Conservation (phyloP, 140 eudicot genomes). For the Bidens hawaiensis region DNA sequence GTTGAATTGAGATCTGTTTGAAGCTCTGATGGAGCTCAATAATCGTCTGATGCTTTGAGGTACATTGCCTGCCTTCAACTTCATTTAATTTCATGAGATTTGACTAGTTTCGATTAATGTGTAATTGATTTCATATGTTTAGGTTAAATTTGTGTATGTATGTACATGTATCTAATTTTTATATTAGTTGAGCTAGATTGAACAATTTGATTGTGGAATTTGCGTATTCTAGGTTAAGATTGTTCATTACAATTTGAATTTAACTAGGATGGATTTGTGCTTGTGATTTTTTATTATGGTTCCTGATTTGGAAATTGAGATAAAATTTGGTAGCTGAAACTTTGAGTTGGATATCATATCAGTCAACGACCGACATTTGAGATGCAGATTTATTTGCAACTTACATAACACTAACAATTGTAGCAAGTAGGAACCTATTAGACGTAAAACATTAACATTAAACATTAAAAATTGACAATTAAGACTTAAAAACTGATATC, state of each 20-base stretch:
- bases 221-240: constrained; percentile 16
- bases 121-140: constrained; percentile 10
- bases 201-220: constrained; percentile 5
- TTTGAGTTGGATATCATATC: no score
- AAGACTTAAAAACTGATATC: no score
- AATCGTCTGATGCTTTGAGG: constrained; percentile 21
- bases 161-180: neutral
- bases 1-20: constrained; percentile 28
- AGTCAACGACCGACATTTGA: no score
- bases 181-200: neutral
- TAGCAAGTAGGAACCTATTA: no score
- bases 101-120: neutral
- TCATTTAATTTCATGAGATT: neutral
- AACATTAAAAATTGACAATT: no score
- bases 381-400: no score
- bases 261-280: neutral
- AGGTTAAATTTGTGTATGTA: neutral
- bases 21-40: constrained; percentile 28
- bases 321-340: constrained; percentile 10
- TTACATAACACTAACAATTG: no score
- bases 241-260: neutral
- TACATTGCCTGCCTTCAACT: constrained; percentile 10
- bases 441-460: no score
- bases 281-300: no score
- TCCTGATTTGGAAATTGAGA: neutral